Conservation (phyloP, 1,284 basidiomycete species). For the Heterobasidion occidentale region DNA sequence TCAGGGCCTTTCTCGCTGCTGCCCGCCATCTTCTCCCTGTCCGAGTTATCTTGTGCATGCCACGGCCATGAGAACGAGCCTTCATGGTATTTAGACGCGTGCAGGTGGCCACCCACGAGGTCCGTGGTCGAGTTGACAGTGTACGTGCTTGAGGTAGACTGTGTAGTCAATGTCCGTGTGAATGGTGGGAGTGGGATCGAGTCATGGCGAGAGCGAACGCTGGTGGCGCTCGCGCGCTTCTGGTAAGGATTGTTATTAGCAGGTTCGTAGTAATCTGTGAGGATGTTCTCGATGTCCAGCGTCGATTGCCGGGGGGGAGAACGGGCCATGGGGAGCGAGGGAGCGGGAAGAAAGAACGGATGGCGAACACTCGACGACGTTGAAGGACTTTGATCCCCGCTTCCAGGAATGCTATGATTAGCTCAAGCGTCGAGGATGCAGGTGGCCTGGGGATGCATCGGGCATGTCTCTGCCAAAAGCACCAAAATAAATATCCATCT, state of each 20-base stretch:
- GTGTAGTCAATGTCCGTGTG: not conserved
- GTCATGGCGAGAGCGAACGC: not conserved
- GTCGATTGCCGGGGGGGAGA: not conserved
- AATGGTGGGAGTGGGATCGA: conserved; percentile 1
- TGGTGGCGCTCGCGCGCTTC: not conserved
- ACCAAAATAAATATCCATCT: not conserved
- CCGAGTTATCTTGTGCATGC: not conserved
- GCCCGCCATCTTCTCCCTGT: conserved; percentile 8
- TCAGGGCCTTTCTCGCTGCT: not conserved
- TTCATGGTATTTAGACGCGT: not conserved
- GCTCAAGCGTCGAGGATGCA: not conserved
- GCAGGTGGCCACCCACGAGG: not conserved
- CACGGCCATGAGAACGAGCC: not conserved
- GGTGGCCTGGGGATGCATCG: not conserved
- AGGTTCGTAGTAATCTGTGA: conserved; percentile 4
- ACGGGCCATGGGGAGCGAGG: conserved; percentile 1
- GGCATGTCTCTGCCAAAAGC: not conserved
- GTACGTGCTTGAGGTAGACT: not conserved
- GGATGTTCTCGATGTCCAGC: conserved; percentile 1
- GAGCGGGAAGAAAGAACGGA: not conserved
- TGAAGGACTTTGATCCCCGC: not conserved
- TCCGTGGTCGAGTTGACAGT: conserved; percentile 1
- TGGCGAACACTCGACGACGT: not conserved
- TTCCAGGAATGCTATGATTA: not conserved
- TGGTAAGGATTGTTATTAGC: not conserved